Base-by-base conservation (phyloP, 305 asterid genomes). In the Vinca major region DNA sequence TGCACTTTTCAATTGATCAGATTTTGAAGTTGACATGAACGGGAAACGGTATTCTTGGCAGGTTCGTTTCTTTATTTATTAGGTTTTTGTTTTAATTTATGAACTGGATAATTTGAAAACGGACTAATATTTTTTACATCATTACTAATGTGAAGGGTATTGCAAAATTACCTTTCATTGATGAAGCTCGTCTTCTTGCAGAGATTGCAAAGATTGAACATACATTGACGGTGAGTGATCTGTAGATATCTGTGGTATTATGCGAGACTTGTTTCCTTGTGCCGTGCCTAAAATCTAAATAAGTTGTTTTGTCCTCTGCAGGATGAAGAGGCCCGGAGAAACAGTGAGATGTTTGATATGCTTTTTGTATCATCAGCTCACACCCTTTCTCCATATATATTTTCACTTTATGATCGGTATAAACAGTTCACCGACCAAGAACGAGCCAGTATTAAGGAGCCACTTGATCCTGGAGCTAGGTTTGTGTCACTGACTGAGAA, bases 1-100 rank as follows among this genome's bases (percentile, higher is more conserved):
- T 53, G 41, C 4, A 36, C 60, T 62, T n/a, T 72, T 81, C 77
- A 72, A 36, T 73, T 73, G 58, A 36, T 78, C 84, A 90, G 99
- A 93, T 81, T 93, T 93, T 60, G 99, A 89, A 80, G 92, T 93
- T 64, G 99, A 93, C 85, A 93, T 90, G 99, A 91, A 89, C 49
- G 99, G 99, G 13, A 90, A 93, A 75, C 82, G 99, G 79, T 93
- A 60, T 86, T 81, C 99, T 52, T 93, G 99, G 99, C 96, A 88
- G 97, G 98, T 82, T 67, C 4, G 17, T 61, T 50, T 49, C 16
- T 66, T 50, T 48, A 4, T 26, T 2, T 61, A 50, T 12, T 33
- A 17, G 47, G 66, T 10, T 8, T 56, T 47, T 58, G 13, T 39
- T 57, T 39, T 20, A 47, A 4, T 41, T 17, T 21, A 51, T 36